phyloP scores from a whole-genome alignment of 352 stramenopile species.

The Pythium dissotocum region DNA sequence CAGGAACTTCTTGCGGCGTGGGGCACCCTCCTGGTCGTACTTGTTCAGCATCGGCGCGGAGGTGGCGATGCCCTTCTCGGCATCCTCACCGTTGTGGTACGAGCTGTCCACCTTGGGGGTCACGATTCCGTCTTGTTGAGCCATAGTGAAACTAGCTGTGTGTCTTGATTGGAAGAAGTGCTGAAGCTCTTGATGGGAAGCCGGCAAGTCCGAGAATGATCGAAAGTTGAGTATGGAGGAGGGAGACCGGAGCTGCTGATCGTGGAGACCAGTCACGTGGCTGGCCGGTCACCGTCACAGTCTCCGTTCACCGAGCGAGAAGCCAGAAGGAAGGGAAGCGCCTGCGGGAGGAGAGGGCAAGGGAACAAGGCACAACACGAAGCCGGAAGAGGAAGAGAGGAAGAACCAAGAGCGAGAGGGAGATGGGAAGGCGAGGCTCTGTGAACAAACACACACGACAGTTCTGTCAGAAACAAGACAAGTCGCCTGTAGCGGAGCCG shows the following conservation, averaged over 20 bases:
- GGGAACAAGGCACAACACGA: background rate
- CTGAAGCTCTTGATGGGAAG: background rate
- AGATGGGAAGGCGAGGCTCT: background rate
- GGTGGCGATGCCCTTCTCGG: conserved; percentile 17
- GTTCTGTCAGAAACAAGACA: conserved; percentile 1
- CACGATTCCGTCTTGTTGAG: conserved; percentile 12
- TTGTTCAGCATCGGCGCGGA: conserved; percentile 13
- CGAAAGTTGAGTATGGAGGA: background rate
- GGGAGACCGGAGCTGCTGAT: background rate
- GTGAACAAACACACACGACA: background rate
- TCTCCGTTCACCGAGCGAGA: background rate
- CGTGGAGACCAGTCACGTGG: background rate
- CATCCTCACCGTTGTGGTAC: conserved; percentile 24
- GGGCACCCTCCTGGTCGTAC: conserved; percentile 12
- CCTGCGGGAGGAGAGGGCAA: background rate
- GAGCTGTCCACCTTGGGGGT: conserved; percentile 22
- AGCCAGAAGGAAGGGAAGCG: background rate
- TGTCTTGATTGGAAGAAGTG: background rate
- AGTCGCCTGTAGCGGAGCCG: background rate
- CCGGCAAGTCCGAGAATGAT: conserved; percentile 16
- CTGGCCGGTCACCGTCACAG: background rate
- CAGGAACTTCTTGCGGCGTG: conserved; percentile 39
- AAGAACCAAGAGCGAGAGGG: background rate
- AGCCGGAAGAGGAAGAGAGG: background rate
- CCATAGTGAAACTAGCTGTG: conserved; percentile 6